phyloP scores from a whole-genome alignment of 2,329 filamentous ascomycete genomes.

The Xylariales sp. region DNA sequence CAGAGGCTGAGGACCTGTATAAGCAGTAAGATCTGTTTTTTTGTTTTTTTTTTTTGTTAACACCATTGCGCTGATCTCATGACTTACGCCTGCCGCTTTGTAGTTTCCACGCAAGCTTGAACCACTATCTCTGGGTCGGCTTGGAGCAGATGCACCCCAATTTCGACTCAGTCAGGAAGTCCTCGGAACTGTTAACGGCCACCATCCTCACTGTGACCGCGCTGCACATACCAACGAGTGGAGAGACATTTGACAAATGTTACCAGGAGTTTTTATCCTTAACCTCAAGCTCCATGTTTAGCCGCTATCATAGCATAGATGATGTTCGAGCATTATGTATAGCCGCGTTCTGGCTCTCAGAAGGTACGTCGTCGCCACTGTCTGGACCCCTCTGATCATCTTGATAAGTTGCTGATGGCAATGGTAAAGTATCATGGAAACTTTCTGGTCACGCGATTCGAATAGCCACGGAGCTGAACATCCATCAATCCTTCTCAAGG shows the following conservation, averaged over 20 bases:
- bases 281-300: slow-evolving; percentile 53
- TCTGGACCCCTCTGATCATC: slow-evolving; percentile 52
- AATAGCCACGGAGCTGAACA: slow-evolving; percentile 52
- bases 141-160: slow-evolving; percentile 45
- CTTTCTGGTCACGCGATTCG: slow-evolving; percentile 55
- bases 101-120: slow-evolving; percentile 41
- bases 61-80: not conserved
- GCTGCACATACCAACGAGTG: slow-evolving; percentile 52
- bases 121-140: slow-evolving; percentile 48
- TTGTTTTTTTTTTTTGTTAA: too few relatives aligned
- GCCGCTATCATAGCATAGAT: slow-evolving; percentile 52
- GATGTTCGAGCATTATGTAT: slow-evolving; percentile 57
- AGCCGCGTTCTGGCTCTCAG: slow-evolving; percentile 59
- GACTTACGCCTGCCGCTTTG: not conserved
- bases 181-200: slow-evolving; percentile 51
- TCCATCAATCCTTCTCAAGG: slow-evolving; percentile 49
- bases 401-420: too few relatives aligned
- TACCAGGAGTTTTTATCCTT: slow-evolving; percentile 54
- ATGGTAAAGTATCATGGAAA: too few relatives aligned
- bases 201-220: slow-evolving; percentile 56
- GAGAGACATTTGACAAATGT: slow-evolving; percentile 47
- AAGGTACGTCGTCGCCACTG: slow-evolving; percentile 19
- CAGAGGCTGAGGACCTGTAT: slow-evolving; percentile 45
- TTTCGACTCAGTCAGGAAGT: slow-evolving; percentile 45
- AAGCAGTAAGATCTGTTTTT: slow-evolving; percentile 23